These are phyloP conservation scores for Tolypocladium nubicola DNA, from an alignment of 2,329 filamentous ascomycete genomes.

Conservation along the genomic window DNA sequence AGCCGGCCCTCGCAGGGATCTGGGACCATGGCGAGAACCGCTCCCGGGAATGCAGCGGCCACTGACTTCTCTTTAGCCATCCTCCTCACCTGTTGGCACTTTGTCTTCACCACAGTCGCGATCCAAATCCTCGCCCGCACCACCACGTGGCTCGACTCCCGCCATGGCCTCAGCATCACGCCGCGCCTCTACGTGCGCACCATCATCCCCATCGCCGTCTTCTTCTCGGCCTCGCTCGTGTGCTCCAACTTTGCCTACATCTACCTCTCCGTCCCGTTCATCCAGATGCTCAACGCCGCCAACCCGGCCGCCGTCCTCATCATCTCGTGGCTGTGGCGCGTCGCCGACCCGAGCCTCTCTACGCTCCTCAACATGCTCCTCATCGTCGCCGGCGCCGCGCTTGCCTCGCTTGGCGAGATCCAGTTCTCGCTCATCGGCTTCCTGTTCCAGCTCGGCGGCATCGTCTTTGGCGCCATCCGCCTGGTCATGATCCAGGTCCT, in stretches of 20 bases:
- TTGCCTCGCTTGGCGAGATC: slow-evolving; percentile 53
- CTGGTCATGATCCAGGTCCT: slow-evolving; percentile 80
- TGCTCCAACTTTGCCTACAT: slow-evolving; percentile 59
- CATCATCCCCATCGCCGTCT: slow-evolving; percentile 55
- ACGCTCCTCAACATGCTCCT: slow-evolving; percentile 37
- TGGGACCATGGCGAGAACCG: not conserved
- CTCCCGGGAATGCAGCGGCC: not conserved
- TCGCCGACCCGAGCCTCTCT: slow-evolving; percentile 33
- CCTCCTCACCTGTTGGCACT: slow-evolving; percentile 58
- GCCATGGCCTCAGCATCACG: slow-evolving; percentile 51
- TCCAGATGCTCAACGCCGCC: slow-evolving; percentile 62
- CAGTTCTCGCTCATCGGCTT: slow-evolving; percentile 57
- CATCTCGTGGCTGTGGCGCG: slow-evolving; percentile 47
- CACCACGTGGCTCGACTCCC: slow-evolving; percentile 51
- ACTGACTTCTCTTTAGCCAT: slow-evolving; percentile 26
- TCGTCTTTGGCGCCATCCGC: slow-evolving; percentile 70
- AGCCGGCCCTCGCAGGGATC: not conserved
- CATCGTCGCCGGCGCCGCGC: slow-evolving; percentile 40
- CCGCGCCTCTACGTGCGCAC: slow-evolving; percentile 49
- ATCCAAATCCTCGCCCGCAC: slow-evolving; percentile 56
- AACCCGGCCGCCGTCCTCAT: slow-evolving; percentile 57
- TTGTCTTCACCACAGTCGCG: slow-evolving; percentile 53
- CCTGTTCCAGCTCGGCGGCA: slow-evolving; percentile 61
- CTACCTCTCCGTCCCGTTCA: slow-evolving; percentile 57
- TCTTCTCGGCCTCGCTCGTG: slow-evolving; percentile 55